These are phyloP conservation scores for Cryphonectria radicalis DNA, from an alignment of 2,329 filamentous ascomycete species.

Conservation along the genomic window DNA sequence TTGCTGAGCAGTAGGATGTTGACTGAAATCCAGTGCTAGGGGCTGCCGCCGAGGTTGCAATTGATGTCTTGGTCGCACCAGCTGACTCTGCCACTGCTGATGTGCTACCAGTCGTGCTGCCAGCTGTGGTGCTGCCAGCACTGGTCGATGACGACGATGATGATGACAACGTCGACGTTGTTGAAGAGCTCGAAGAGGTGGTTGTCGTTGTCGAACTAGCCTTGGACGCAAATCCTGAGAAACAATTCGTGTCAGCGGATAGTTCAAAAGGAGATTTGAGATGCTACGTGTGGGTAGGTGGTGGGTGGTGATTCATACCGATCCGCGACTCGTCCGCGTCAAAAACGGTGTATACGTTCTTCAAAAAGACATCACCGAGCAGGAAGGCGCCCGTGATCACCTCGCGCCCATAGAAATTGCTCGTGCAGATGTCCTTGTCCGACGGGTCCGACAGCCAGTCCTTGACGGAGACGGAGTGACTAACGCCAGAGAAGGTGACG, in stretches of 20 bases:
- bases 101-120: conserved; percentile 19
- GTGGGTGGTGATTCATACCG: conserved; percentile 48
- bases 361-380: conserved; percentile 83
- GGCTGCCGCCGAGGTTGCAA: conserved; percentile 33
- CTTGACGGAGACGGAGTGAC: conserved; percentile 67
- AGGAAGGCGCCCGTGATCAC: conserved; percentile 73
- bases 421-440: conserved; percentile 59
- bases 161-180: conserved; percentile 6
- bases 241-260: conserved; percentile 18
- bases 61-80: conserved; percentile 33
- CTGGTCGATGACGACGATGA: conserved; percentile 11
- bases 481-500: conserved; percentile 69
- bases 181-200: conserved; percentile 23
- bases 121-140: conserved; percentile 22
- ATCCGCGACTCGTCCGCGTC: conserved; percentile 72
- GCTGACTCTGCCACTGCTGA: conserved; percentile 34
- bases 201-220: conserved; percentile 33
- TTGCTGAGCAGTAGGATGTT: conserved; percentile 22
- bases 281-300: background rate
- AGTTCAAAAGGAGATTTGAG: background rate
- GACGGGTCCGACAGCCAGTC: conserved; percentile 68
- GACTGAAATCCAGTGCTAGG: conserved; percentile 30
- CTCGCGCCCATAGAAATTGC: conserved; percentile 75
- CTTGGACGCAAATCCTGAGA: conserved; percentile 44
- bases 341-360: conserved; percentile 88